Evolutionary conservation across 176 grass and related monocot species (phyloP), one percentile per base, ranked within the genome.

Genomic region (Chrysopogon serrulatus): DNA sequence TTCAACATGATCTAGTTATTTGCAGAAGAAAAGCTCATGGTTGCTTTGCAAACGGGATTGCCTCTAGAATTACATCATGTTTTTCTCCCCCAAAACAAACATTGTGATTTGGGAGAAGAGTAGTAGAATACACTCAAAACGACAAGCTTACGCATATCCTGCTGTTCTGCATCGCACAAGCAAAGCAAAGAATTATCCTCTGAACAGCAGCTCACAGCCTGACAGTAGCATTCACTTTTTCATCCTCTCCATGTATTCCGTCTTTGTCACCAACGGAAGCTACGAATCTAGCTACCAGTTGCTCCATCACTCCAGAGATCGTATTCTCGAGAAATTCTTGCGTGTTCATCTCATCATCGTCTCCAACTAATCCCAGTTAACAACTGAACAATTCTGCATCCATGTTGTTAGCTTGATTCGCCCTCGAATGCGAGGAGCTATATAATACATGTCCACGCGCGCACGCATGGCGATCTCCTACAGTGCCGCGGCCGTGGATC

Each of bases 161-260:
- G 24, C 14, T 37, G 30, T 34, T 21, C 39, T 60, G 82, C 57
- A 7, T 68, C 28, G 28, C 30, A 61, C 82, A 89, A 80, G 87
- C 41, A 89, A 89, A 85, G 82, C 87, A 89, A 85, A 74, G 87
- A 69, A 85, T 85, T 4, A 28, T 86, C 64, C 48, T 36, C 11
- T 62, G 65, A 27, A 1, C 57, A 27, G 57, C 57, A 61, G n/a
- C 57, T 61, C 57, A 28, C 57, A 28, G 57, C 57, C 24, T 61
- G 24, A 61, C n/a, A 73, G 10, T 40, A 44, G 24, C 56, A 23
- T 54, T 57, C 53, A 57, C 54, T 11, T 8, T 57, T 24, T 24
- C 9, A 27, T 11, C 57, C 10, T 28, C 23, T 71, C 9, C 23
- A 10, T 49, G 5, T 47, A 1, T 49, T 13, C 8, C 47, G 15